Evolutionary conservation across 768 basidiomycete genomes (phyloP).

Genomic region (Phanerodontia chrysosporium): DNA sequence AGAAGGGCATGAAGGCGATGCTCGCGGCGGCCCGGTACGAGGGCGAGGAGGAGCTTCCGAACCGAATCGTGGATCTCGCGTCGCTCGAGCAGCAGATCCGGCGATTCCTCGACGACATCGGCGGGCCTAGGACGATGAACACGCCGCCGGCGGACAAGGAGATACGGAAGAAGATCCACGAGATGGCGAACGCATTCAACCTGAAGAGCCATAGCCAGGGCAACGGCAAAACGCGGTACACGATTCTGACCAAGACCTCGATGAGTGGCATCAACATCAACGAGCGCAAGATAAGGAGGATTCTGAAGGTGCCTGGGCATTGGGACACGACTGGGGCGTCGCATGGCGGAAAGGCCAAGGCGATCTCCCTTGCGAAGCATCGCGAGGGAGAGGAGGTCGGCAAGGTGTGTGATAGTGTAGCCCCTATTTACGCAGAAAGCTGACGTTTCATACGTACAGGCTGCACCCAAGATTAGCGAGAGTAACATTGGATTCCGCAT

Average conservation of each 20-base stretch:
- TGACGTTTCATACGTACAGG: slow-evolving; percentile 30
- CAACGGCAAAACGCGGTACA: slow-evolving; percentile 64
- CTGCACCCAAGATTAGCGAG: slow-evolving; percentile 76
- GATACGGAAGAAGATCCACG: slow-evolving; percentile 70
- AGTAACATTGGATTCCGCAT: slow-evolving; percentile 85
- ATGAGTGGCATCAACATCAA: slow-evolving; percentile 50
- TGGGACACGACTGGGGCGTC: slow-evolving; percentile 20
- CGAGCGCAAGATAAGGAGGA: slow-evolving; percentile 54
- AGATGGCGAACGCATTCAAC: slow-evolving; percentile 74
- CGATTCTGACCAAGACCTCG: slow-evolving; percentile 68
- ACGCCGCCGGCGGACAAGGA: slow-evolving; percentile 78
- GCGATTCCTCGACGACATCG: slow-evolving; percentile 57
- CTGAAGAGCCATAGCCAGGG: slow-evolving; percentile 79
- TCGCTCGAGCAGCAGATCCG: slow-evolving; percentile 70
- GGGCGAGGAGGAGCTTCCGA: slow-evolving; percentile 37
- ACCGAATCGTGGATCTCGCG: slow-evolving; percentile 57
- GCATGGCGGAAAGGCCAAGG: slow-evolving; percentile 25
- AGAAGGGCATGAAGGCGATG: slow-evolving; percentile 69
- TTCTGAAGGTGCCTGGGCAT: slow-evolving; percentile 25
- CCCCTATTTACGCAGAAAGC: background rate
- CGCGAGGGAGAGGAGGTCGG: slow-evolving; percentile 88
- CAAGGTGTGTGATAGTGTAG: slow-evolving; percentile 40
- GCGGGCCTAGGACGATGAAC: slow-evolving; percentile 48
- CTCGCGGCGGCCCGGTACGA: slow-evolving; percentile 50
- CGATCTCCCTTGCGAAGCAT: slow-evolving; percentile 41